These are phyloP conservation scores for Talaromyces ruber DNA, from an alignment of 495 filamentous ascomycete genomes.

Conservation along the genomic window DNA sequence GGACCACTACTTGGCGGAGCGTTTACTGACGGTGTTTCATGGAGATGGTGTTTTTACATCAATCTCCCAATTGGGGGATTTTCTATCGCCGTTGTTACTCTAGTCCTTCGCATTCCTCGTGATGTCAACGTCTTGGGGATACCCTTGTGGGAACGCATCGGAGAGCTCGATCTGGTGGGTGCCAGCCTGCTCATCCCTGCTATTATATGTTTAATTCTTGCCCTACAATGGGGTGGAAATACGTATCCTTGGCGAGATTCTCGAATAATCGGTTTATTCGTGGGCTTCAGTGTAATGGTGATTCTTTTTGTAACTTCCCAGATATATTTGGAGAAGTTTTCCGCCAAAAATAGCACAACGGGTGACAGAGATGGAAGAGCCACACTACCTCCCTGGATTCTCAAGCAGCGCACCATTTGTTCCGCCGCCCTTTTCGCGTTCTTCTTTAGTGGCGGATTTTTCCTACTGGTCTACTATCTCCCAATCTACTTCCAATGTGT, in stretches of 20 bases:
- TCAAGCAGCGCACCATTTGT: slow-evolving; percentile 39
- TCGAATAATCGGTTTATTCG: slow-evolving; percentile 10
- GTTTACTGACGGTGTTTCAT: slow-evolving; percentile 35
- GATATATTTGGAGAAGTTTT: slow-evolving; percentile 17
- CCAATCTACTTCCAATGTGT: slow-evolving; percentile 47
- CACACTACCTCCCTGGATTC: slow-evolving; percentile 21
- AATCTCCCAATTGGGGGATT: slow-evolving; percentile 47
- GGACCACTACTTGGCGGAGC: slow-evolving; percentile 34
- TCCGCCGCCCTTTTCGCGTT: slow-evolving; percentile 41
- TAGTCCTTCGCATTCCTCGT: slow-evolving; percentile 27
- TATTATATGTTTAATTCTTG: slow-evolving; percentile 12
- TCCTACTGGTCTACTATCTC: slow-evolving; percentile 40
- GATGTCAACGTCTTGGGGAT: slow-evolving; percentile 19
- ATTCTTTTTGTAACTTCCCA: slow-evolving; percentile 23
- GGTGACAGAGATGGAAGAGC: slow-evolving; percentile 5
- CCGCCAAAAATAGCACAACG: neutral
- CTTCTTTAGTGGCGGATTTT: slow-evolving; percentile 48
- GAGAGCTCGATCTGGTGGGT: slow-evolving; percentile 6
- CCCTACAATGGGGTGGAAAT: slow-evolving; percentile 15
- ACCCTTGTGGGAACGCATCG: slow-evolving; percentile 19
- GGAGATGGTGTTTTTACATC: slow-evolving; percentile 48
- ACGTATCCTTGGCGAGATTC: slow-evolving; percentile 9
- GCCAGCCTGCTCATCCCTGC: slow-evolving; percentile 9
- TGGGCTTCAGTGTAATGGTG: slow-evolving; percentile 16
- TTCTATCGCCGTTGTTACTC: slow-evolving; percentile 43